Evolutionary conservation across 495 filamentous ascomycete genomes (phyloP).

Genomic region (Lepraria neglecta): DNA sequence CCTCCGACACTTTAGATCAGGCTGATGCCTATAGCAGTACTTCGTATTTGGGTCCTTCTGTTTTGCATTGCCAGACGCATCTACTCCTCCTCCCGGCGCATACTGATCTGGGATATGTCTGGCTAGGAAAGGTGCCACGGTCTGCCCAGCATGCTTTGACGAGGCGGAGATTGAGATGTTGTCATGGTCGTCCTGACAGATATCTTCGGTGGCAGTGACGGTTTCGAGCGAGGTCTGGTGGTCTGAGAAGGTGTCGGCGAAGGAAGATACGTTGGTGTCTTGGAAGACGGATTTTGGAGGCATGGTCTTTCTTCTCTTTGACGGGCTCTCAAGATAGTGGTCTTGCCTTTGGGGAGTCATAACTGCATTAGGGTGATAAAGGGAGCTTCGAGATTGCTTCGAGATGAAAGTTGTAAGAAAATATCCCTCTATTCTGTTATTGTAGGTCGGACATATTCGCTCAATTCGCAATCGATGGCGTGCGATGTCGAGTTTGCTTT

Average conservation of each 20-base stretch:
- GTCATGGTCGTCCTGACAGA: slow-evolving; percentile 16
- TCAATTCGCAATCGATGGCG: slow-evolving; percentile 29
- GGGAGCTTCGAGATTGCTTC: neutral
- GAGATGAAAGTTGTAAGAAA: neutral
- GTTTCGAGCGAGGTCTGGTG: neutral
- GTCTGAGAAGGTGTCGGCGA: slow-evolving; percentile 4
- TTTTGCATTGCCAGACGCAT: slow-evolving; percentile 36
- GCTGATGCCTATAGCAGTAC: slow-evolving; percentile 93
- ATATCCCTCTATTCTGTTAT: neutral
- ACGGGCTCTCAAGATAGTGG: neutral
- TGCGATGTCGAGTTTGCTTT: slow-evolving; percentile 19
- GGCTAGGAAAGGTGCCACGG: slow-evolving; percentile 73
- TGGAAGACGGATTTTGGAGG: neutral
- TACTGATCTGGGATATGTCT: slow-evolving; percentile 83
- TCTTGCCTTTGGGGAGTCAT: neutral
- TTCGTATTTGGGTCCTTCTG: slow-evolving; percentile 64
- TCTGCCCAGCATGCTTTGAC: slow-evolving; percentile 46
- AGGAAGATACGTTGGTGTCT: neutral
- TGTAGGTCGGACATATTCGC: slow-evolving; percentile 11
- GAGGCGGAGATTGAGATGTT: slow-evolving; percentile 32
- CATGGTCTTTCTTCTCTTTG: slow-evolving; percentile 22
- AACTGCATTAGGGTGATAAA: neutral
- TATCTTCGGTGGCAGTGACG: neutral
- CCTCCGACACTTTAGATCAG: slow-evolving; percentile 86
- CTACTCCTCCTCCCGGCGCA: slow-evolving; percentile 53